Base-by-base conservation (phyloP, 164 flowering plant genomes). In the Aristolochia fimbriata region DNA sequence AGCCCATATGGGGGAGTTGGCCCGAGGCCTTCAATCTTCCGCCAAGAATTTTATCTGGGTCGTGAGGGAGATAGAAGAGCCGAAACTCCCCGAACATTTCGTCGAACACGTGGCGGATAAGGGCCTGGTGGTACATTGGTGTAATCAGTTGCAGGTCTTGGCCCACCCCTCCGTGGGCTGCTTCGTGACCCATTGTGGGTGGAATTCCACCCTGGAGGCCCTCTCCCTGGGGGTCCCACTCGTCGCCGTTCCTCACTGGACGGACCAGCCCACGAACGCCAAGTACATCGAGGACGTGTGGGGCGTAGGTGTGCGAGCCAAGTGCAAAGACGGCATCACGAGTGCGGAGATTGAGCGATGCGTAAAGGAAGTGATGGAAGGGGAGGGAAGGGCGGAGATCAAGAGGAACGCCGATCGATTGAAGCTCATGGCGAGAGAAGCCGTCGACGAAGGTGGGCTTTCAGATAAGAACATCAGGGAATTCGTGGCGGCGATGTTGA, bases 101-200 rank as follows among this genome's bases (percentile, higher is more conserved):
- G 56, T 24, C 8, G 64, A 63, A 20, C 66, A 61, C 31, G 51
- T 46, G 1, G 22, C 67, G 2, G 67, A 65, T 21, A 68, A 68
- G 55, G 72, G 78, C 7, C 47, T 74, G 45, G 49, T 74, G 16
- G 73, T 72, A 20, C 51, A 16, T 7, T 71, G 78, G 75, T 51
- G 75, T 33, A 61, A 68, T 0, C 78, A 75, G 47, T 54, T 71
- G 57, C 66, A 71, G 19, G 75, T 75, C 0, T 27, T 75, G 23
- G 62, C 66, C 14, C 68, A 71, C 21, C 54, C 14, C 8, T 68
- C 75, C 9, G 58, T 75, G 15, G 75, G 68, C n/a, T 68, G 74
- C 51, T 74, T 74, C 27, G 22, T 70, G 9, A 70, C 61, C 0
- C 74, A 71, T 13, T 71, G 70, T 16, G 70, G 70, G 21, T 66